Base-by-base conservation (phyloP, 1,139 yeast genomes). In the Suhomyces chickasaworum region DNA sequence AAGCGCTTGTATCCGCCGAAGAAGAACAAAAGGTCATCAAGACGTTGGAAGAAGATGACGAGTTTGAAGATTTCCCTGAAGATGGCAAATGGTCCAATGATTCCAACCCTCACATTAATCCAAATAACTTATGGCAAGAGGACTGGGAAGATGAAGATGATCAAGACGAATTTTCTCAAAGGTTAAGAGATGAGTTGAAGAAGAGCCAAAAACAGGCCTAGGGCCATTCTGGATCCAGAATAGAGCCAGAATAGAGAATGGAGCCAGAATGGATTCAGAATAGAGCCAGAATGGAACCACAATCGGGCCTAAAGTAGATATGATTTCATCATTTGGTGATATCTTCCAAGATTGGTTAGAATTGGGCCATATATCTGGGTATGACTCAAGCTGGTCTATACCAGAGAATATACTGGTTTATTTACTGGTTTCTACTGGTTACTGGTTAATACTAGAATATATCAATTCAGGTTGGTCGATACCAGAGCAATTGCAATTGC, bases 121-220 rank as follows among this genome's bases (percentile, higher is more conserved):
- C 73, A 5, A 63, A 67, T 44, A 71, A 65, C 47, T 77, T 89
- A 48, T 90, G 97, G 97, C 96, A 90, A 62, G 96, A 90, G 65
- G 91, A 88, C 63, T 90, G 97, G 97, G 97, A 90, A 57, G 97
- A 89, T 61, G 95, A 85, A 51, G 96, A 89, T 59, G 85, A 85
- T 47, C 91, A 86, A 53, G 97, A 89, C 63, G 89, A 87, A 53
- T 90, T 90, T 65, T 81, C 93, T 25, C 77, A 77, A 50, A 81
- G 78, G 57, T 75, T 90, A 63, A 79, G 84, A 76, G 73, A 67
- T 41, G 79, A 75, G 55, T 72, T 75, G 60, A 66, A 62, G 53
- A 58, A 53, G 54, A 53, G 58, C 17, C 62, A 60, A 51, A 57
- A 57, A 47, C 45, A 10, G 39, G 41, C 30, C 15, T 42, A 20